These are phyloP conservation scores for Zymoseptoria crescenta DNA, from an alignment of 2,329 filamentous ascomycete species.

Conservation along the genomic window DNA sequence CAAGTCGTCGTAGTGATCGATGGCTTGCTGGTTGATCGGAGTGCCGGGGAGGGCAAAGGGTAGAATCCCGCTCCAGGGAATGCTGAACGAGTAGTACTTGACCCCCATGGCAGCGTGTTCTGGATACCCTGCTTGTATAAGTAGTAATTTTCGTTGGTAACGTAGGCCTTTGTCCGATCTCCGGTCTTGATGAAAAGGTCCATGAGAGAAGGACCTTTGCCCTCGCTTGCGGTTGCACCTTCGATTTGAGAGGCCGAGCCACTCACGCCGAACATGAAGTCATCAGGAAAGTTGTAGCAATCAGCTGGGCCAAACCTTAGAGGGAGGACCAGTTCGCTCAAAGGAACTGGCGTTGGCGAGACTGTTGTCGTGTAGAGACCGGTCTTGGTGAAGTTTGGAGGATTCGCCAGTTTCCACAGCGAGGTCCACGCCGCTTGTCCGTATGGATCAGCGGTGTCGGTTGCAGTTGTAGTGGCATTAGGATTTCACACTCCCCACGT, in stretches of 20 bases:
- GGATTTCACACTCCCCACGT: neutral
- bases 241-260: conserved; percentile 28
- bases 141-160: conserved; percentile 45
- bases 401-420: conserved; percentile 5
- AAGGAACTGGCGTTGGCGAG: conserved; percentile 30
- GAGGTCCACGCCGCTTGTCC: conserved; percentile 3
- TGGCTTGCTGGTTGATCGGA: conserved; percentile 39
- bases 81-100: conserved; percentile 34
- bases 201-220: conserved; percentile 21
- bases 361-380: conserved; percentile 22
- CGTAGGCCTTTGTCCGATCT: conserved; percentile 10
- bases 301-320: conserved; percentile 29
- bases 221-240: conserved; percentile 25
- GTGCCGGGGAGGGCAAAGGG: conserved; percentile 39
- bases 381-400: conserved; percentile 3
- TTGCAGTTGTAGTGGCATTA: neutral
- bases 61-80: conserved; percentile 43
- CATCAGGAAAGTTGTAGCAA: conserved; percentile 25
- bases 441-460: neutral
- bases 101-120: conserved; percentile 34
- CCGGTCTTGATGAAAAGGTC: conserved; percentile 18
- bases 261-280: conserved; percentile 28
- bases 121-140: conserved; percentile 34
- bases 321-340: conserved; percentile 28
- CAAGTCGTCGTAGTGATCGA: conserved; percentile 43